Percentiles rank a stretch among this genome's conserved stretches.
Conservation (phyloP, 495 filamentous ascomycete genomes). For the Corynascus novoguineensis region DNA sequence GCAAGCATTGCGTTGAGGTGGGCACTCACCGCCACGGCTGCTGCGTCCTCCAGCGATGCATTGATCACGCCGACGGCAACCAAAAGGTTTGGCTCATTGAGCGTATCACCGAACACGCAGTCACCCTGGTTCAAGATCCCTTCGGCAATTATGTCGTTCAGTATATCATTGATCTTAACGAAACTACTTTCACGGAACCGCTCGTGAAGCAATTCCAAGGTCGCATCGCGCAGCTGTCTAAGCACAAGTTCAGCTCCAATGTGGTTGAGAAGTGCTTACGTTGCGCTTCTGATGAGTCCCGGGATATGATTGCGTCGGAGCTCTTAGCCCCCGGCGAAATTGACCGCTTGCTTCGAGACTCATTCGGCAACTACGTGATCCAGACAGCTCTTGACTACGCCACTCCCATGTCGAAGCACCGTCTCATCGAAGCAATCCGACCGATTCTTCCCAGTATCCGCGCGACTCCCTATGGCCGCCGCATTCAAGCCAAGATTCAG, state of each 20-base stretch:
- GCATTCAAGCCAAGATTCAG: constrained; percentile 79
- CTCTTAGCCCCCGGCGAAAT: constrained; percentile 70
- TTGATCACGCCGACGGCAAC: constrained; percentile 86
- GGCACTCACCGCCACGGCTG: constrained; percentile 97
- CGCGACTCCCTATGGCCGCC: constrained; percentile 85
- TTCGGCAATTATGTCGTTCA: constrained; percentile 99
- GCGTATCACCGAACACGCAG: constrained; percentile 77
- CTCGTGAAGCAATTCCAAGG: constrained; percentile 71
- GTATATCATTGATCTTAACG: constrained; percentile 91
- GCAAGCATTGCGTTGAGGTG: constrained; percentile 75
- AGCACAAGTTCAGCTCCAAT: constrained; percentile 98
- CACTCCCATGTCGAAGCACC: constrained; percentile 60
- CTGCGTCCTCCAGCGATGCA: constrained; percentile 95
- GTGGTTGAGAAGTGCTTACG: constrained; percentile 97
- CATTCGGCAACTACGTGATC: constrained; percentile 93
- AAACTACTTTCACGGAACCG: constrained; percentile 75
- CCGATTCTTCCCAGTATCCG: constrained; percentile 77
- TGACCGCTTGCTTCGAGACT: constrained; percentile 80
- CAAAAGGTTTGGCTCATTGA: constrained; percentile 84
- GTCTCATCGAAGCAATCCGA: constrained; percentile 74
- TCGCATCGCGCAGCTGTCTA: constrained; percentile 70
- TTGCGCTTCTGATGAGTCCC: constrained; percentile 61
- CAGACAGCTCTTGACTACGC: constrained; percentile 91
- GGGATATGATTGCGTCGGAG: constrained; percentile 78
- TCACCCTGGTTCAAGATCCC: constrained; percentile 84